These are phyloP conservation scores for Lentinula lateritia DNA, from an alignment of 768 basidiomycete genomes.

Conservation along the genomic window DNA sequence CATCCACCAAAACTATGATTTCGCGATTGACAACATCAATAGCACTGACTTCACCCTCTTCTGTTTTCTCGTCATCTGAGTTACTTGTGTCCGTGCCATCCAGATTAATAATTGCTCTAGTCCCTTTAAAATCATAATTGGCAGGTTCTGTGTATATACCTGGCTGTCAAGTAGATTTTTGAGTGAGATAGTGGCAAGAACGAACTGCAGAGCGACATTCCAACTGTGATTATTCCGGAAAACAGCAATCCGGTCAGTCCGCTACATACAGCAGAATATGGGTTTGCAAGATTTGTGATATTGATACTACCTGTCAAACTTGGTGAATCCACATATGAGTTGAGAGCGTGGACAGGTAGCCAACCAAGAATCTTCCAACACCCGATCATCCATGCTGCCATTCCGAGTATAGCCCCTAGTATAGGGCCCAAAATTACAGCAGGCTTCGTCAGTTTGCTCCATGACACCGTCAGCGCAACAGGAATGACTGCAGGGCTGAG, in stretches of 20 bases:
- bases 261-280: conserved; percentile 34
- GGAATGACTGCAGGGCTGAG: conserved; percentile 48
- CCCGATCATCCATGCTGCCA: conserved; percentile 47
- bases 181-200: not conserved
- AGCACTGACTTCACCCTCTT: not conserved
- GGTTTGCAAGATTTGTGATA: conserved; percentile 29
- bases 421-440: conserved; percentile 36
- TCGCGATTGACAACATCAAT: not conserved
- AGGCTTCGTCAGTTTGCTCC: conserved; percentile 36
- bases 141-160: conserved; percentile 20
- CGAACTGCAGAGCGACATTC: conserved; percentile 29
- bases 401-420: conserved; percentile 34
- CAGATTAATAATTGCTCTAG: conserved; percentile 26
- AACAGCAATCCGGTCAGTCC: conserved; percentile 30
- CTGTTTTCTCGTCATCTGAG: conserved; percentile 15
- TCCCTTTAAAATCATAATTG: conserved; percentile 32
- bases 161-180: not conserved
- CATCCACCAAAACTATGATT: not conserved
- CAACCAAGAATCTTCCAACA: conserved; percentile 44
- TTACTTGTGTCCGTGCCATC: conserved; percentile 9
- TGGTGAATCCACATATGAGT: not conserved
- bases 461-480: conserved; percentile 39
- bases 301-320: conserved; percentile 25
- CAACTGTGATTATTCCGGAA: conserved; percentile 30
- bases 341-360: not conserved